These are phyloP conservation scores for Solanum okadae DNA, from an alignment of 257 asterid genomes.

Conservation along the genomic window DNA sequence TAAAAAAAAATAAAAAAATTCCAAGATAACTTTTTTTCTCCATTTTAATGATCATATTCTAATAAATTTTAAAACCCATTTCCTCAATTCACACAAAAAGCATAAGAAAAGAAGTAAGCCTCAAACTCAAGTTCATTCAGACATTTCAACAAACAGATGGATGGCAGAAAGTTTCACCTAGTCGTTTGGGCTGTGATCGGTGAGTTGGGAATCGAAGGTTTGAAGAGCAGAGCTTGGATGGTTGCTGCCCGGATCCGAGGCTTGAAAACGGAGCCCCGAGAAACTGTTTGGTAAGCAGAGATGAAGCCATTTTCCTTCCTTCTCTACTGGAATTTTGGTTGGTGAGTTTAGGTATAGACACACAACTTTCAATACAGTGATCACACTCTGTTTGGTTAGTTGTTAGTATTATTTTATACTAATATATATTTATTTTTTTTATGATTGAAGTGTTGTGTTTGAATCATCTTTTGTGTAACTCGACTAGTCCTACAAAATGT, in stretches of 20 bases:
- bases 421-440: no score
- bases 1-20: not conserved
- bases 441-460: no score
- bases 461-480: fast-evolving
- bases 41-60: not conserved
- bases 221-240: not conserved
- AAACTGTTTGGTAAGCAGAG: not conserved
- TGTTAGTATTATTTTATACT: not conserved
- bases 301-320: not conserved
- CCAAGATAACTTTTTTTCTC: not conserved
- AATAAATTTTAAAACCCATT: not conserved
- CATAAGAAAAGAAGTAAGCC: not conserved
- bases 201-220: not conserved
- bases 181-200: not conserved
- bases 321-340: not conserved
- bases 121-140: not conserved
- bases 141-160: not conserved
- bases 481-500: fast-evolving
- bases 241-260: not conserved
- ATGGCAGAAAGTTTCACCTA: not conserved
- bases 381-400: not conserved
- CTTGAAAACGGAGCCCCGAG: not conserved
- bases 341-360: not conserved
- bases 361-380: not conserved
- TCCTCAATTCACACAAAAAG: not conserved